A percentile compares a stretch with the other conserved stretches of the same genome.
Evolutionary conservation across 2,329 filamentous ascomycete genomes (phyloP).

Genomic region (Fusarium pseudoanthophilum): DNA sequence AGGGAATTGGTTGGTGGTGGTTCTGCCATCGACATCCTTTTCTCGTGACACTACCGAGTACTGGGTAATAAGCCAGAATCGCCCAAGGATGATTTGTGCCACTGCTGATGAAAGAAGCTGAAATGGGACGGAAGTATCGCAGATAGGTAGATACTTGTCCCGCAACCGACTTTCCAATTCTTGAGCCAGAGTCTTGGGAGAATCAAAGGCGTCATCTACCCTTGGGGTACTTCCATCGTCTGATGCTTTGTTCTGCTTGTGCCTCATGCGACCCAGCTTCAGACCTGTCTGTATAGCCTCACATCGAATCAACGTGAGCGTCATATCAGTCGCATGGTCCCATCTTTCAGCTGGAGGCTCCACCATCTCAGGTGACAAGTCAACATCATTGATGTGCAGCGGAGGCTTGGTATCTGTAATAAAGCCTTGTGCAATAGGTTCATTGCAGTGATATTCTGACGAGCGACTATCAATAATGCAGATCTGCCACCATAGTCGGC

Average conservation of each 20-base stretch:
- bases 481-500: background rate
- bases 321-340: background rate
- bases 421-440: background rate
- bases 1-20: background rate
- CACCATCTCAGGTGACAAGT: background rate
- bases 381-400: background rate
- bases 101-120: background rate
- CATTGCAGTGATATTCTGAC: background rate
- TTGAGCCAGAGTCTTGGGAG: background rate
- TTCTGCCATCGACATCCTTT: fast-evolving
- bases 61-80: background rate
- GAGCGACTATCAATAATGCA: background rate
- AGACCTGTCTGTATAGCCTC: background rate
- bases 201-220: background rate
- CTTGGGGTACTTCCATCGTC: background rate
- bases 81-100: background rate
- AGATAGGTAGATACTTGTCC: background rate
- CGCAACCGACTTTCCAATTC: background rate
- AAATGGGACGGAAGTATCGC: background rate
- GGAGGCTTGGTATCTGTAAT: background rate
- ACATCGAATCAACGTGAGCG: background rate
- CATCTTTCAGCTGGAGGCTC: background rate
- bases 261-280: background rate
- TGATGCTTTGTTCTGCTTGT: background rate
- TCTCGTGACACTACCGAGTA: background rate